phyloP scores from a whole-genome alignment of 2,329 filamentous ascomycete species.

The Beauveria bassiana region DNA sequence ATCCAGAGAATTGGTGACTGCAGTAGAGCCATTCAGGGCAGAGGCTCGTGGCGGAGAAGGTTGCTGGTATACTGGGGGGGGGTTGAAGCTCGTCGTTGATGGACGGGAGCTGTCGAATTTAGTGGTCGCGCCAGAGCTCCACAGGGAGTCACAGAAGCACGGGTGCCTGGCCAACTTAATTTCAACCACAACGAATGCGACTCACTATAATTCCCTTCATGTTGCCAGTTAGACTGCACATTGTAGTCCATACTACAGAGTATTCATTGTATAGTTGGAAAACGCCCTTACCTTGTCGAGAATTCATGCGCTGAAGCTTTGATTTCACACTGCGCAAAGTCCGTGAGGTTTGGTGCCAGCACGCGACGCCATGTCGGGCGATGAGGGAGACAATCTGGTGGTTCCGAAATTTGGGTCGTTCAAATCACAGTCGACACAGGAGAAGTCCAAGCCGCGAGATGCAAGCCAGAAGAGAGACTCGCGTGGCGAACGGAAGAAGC shows the following conservation, averaged over 20 bases:
- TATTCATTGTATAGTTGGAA: neutral
- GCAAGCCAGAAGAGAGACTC: constrained; percentile 12
- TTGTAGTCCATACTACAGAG: neutral
- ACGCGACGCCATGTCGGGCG: constrained; percentile 20
- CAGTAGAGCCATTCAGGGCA: neutral
- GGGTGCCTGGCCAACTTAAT: neutral
- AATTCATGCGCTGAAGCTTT: neutral
- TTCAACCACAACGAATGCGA: neutral
- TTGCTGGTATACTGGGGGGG: neutral
- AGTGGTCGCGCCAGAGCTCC: neutral
- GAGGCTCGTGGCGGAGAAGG: neutral
- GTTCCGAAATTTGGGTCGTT: constrained; percentile 73
- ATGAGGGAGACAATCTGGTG: constrained; percentile 18
- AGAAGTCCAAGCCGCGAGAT: constrained; percentile 29
- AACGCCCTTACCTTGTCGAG: rapidly evolving
- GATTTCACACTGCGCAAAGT: neutral
- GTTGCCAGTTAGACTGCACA: neutral
- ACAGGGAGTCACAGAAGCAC: neutral
- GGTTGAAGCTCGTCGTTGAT: neutral
- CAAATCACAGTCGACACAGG: constrained; percentile 30
- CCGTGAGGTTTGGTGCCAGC: neutral
- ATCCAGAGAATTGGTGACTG: constrained; percentile 16
- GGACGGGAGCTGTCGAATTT: neutral
- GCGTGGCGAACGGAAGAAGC: constrained; percentile 12
- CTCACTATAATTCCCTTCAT: neutral